Conservation (phyloP, 208 protist species). For the Strigomonas culicis region DNA sequence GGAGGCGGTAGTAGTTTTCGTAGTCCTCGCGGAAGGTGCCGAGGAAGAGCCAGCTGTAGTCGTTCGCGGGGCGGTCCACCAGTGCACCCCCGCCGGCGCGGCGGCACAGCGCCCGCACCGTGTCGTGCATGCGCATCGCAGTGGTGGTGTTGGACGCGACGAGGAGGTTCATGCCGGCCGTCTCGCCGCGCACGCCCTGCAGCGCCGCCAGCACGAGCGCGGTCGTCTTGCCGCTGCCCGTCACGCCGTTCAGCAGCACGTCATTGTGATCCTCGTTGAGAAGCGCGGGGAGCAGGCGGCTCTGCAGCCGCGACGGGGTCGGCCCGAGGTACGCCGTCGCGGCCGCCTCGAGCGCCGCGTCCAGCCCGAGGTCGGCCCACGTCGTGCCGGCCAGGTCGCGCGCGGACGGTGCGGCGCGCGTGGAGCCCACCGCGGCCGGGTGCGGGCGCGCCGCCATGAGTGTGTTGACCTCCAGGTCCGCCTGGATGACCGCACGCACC, state of each 20-base stretch:
- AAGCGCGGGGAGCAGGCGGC: constrained; percentile 61
- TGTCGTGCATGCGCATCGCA: constrained; percentile 57
- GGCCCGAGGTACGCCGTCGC: constrained; percentile 42
- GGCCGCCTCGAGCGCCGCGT: constrained; percentile 34
- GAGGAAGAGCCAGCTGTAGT: constrained; percentile 71
- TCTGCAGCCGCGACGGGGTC: constrained; percentile 59
- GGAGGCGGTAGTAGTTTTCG: constrained; percentile 40
- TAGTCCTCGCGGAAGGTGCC: constrained; percentile 51
- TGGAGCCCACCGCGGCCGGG: not conserved
- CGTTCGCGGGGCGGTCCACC: constrained; percentile 52
- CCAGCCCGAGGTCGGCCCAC: constrained; percentile 55
- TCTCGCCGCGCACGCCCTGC: constrained; percentile 64
- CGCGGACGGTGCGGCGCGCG: constrained; percentile 16
- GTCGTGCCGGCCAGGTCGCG: constrained; percentile 32
- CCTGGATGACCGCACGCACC: constrained; percentile 27
- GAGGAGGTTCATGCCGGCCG: constrained; percentile 67
- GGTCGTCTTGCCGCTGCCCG: constrained; percentile 75
- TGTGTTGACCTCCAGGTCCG: constrained; percentile 40
- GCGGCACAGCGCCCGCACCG: constrained; percentile 43
- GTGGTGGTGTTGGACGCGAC: constrained; percentile 59
- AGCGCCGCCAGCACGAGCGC: constrained; percentile 70
- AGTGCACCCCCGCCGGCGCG: constrained; percentile 37
- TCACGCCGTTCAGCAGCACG: constrained; percentile 76
- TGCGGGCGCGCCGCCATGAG: not conserved
- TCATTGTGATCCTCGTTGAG: constrained; percentile 86